Evolutionary conservation across 208 protist species (phyloP).

Genomic region (Leptomonas pyrrhocoris): DNA sequence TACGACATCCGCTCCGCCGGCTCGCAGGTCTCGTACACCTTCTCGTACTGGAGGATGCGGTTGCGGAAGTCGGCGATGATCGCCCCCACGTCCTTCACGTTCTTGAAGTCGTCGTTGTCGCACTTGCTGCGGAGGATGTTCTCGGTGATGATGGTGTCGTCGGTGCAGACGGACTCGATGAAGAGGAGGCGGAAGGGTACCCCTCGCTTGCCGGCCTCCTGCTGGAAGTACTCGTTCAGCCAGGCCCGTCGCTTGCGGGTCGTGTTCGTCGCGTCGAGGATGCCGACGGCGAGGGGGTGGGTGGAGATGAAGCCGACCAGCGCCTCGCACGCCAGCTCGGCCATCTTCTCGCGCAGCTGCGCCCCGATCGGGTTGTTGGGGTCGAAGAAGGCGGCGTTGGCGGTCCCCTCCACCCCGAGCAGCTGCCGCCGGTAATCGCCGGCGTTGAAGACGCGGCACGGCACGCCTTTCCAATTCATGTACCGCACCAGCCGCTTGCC

Average conservation of each 20-base stretch:
- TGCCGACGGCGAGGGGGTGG: slow-evolving; percentile 75
- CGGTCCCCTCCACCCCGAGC: slow-evolving; percentile 77
- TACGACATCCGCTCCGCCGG: slow-evolving; percentile 63
- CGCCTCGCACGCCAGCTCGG: slow-evolving; percentile 81
- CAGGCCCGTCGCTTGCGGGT: slow-evolving; percentile 67
- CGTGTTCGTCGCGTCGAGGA: slow-evolving; percentile 94
- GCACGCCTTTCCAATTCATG: slow-evolving; percentile 92
- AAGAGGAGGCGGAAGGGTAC: slow-evolving; percentile 86
- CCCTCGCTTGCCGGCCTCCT: slow-evolving; percentile 35
- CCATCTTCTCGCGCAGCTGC: slow-evolving; percentile 86
- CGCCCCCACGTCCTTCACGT: slow-evolving; percentile 71
- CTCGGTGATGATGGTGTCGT: slow-evolving; percentile 86
- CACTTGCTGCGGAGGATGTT: slow-evolving; percentile 91
- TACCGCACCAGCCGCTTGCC: slow-evolving; percentile 82
- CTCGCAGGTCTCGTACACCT: slow-evolving; percentile 88
- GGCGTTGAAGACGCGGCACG: slow-evolving; percentile 90
- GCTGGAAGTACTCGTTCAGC: slow-evolving; percentile 70
- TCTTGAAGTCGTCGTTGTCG: slow-evolving; percentile 91
- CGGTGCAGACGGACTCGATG: slow-evolving; percentile 92
- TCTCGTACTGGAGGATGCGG: slow-evolving; percentile 88
- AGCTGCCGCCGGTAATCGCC: slow-evolving; percentile 86
- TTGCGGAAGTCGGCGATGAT: slow-evolving; percentile 83
- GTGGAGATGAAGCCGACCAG: slow-evolving; percentile 76
- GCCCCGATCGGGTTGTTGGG: slow-evolving; percentile 74
- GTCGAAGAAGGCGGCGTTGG: slow-evolving; percentile 74